phyloP scores from a whole-genome alignment of 805 yeast genomes.

The Dipodascus albidus region DNA sequence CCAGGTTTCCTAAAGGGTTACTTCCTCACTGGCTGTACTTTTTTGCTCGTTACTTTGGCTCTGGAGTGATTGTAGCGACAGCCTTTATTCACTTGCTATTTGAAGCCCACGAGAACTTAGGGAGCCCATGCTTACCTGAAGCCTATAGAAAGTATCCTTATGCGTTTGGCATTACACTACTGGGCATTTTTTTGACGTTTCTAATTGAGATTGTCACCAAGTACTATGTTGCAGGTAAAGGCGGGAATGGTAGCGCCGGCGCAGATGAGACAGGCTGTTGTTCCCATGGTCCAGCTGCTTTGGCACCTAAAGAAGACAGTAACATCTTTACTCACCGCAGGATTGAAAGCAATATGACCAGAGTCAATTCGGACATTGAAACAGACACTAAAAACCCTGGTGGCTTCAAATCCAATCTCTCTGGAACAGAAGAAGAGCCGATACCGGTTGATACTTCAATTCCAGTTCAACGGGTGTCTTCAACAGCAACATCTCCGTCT shows the following conservation, averaged over 20 bases:
- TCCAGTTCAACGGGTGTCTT: too few relatives aligned
- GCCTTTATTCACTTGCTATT: constrained; percentile 42
- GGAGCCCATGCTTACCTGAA: not conserved
- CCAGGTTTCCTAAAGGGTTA: constrained; percentile 4
- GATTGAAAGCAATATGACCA: not conserved
- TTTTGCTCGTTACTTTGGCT: constrained; percentile 29
- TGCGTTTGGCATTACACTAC: not conserved
- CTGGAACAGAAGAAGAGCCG: not conserved
- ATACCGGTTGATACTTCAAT: not conserved
- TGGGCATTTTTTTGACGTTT: not conserved
- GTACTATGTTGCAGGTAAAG: not conserved
- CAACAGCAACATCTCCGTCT: not conserved
- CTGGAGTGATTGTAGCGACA: constrained; percentile 58
- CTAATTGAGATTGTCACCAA: constrained; percentile 1
- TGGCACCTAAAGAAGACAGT: not conserved
- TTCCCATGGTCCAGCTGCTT: constrained; percentile 3
- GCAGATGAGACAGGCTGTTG: not conserved
- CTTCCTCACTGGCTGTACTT: constrained; percentile 12
- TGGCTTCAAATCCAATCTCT: not conserved
- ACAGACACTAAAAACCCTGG: not conserved
- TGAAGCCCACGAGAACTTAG: not conserved
- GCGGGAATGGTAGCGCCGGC: not conserved
- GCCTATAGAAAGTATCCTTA: not conserved
- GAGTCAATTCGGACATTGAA: not conserved
- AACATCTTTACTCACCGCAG: not conserved